These are phyloP conservation scores for Magnaporthiopsis rhizophila DNA, from an alignment of 2,329 filamentous ascomycete genomes.

Conservation along the genomic window DNA sequence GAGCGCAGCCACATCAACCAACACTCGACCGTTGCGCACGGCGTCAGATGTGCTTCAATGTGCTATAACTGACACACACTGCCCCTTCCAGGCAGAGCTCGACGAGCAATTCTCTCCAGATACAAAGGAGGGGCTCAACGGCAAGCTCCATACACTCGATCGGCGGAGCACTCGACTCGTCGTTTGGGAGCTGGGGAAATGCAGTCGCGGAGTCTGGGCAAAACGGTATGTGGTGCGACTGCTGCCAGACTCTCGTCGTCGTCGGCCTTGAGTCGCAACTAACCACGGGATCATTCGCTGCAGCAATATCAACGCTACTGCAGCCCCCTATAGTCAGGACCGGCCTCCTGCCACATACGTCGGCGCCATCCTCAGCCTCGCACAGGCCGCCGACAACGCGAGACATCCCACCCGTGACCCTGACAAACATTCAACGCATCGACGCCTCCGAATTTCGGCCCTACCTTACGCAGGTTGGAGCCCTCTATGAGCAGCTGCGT, in stretches of 20 bases:
- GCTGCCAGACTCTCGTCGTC: background rate
- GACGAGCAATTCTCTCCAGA: slow-evolving; percentile 32
- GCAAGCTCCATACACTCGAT: slow-evolving; percentile 85
- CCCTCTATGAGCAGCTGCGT: slow-evolving; percentile 81
- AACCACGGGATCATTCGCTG: slow-evolving; percentile 7
- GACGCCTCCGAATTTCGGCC: slow-evolving; percentile 72
- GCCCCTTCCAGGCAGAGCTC: slow-evolving; percentile 18
- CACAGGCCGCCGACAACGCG: slow-evolving; percentile 77
- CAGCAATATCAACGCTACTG: slow-evolving; percentile 88
- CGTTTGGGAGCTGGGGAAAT: slow-evolving; percentile 45
- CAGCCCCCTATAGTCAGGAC: slow-evolving; percentile 86
- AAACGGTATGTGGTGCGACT: slow-evolving; percentile 55
- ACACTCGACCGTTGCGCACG: background rate
- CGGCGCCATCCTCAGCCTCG: slow-evolving; percentile 58
- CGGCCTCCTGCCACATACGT: slow-evolving; percentile 71
- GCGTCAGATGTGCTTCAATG: too few relatives aligned
- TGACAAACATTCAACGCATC: slow-evolving; percentile 81
- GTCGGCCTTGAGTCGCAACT: slow-evolving; percentile 2
- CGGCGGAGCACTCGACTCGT: slow-evolving; percentile 71
- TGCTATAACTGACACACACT: slow-evolving; percentile 7
- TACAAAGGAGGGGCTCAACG: slow-evolving; percentile 66
- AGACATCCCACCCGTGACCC: slow-evolving; percentile 87
- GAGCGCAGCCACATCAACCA: slow-evolving; percentile 7
- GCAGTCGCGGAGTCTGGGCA: slow-evolving; percentile 65
- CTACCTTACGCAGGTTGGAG: slow-evolving; percentile 79